Percentiles rank a stretch among this genome's conserved stretches.
Conservation (phyloP, 1,284 basidiomycete genomes). For the Phlebopus sp. region DNA sequence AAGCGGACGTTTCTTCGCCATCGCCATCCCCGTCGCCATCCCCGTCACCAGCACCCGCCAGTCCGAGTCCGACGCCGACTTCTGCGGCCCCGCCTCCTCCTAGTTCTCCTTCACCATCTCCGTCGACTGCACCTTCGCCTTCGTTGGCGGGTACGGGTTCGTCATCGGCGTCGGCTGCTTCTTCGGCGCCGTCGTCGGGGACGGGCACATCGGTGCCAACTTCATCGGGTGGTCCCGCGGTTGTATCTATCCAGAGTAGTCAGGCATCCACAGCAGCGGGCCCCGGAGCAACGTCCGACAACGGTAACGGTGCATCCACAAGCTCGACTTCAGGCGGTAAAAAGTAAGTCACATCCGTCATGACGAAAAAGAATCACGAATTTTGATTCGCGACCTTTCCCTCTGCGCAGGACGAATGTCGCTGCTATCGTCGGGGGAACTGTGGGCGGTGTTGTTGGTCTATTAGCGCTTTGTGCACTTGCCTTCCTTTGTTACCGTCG, state of each 20-base stretch:
- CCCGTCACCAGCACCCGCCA: not conserved
- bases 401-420: constrained; percentile 10
- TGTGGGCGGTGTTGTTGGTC: constrained; percentile 15
- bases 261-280: constrained; percentile 9
- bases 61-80: not conserved
- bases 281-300: constrained; percentile 11
- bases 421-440: constrained; percentile 15
- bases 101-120: not conserved
- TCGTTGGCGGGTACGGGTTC: not conserved
- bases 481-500: constrained; percentile 13
- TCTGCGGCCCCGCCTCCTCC: not conserved
- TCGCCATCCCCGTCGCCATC: constrained; percentile 10
- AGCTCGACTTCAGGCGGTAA: constrained; percentile 6
- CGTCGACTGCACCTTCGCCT: not conserved
- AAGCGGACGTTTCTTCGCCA: constrained; percentile 4
- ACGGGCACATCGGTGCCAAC: not conserved
- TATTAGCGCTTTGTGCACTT: constrained; percentile 15
- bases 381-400: not conserved
- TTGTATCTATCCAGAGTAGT: constrained; percentile 9
- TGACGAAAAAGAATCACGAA: not conserved
- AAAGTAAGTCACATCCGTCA: constrained; percentile 8
- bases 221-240: not conserved
- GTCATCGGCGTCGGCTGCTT: not conserved
- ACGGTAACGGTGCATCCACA: not conserved
- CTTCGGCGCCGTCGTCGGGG: not conserved